phyloP scores from a whole-genome alignment of 805 yeast species.

The Jamesozyma gamospora region DNA sequence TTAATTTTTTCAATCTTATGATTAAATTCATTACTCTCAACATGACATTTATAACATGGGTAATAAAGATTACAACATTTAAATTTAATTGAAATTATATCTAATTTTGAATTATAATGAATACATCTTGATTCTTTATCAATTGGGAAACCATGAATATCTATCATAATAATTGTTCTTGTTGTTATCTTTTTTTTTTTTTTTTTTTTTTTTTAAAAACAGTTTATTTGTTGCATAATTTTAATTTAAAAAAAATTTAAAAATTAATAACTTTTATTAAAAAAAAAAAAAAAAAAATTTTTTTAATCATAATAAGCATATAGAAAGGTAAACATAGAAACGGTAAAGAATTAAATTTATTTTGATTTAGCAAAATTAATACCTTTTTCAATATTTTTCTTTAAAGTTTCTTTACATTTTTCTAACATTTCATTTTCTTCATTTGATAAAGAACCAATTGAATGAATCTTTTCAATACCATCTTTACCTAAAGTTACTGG shows the following conservation, averaged over 20 bases:
- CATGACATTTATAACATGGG: slow-evolving; percentile 27
- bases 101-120: slow-evolving; percentile 27
- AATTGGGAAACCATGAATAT: slow-evolving; percentile 13
- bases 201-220: too few relatives aligned
- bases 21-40: slow-evolving; percentile 5
- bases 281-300: too few relatives aligned
- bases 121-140: slow-evolving; percentile 25
- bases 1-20: slow-evolving; percentile 14
- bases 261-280: too few relatives aligned
- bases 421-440: slow-evolving; percentile 80
- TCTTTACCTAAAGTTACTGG: slow-evolving; percentile 86
- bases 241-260: too few relatives aligned
- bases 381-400: slow-evolving; percentile 91
- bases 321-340: too few relatives aligned
- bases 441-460: slow-evolving; percentile 58
- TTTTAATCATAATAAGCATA: too few relatives aligned
- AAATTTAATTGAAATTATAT: slow-evolving; percentile 26
- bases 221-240: too few relatives aligned
- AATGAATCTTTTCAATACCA: slow-evolving; percentile 78
- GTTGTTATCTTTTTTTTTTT: too few relatives aligned
- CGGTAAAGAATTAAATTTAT: too few relatives aligned
- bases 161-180: too few relatives aligned
- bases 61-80: slow-evolving; percentile 25
- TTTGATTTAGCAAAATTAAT: slow-evolving; percentile 53
- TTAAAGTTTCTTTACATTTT: slow-evolving; percentile 79